Evolutionary conservation across 2,329 filamentous ascomycete species (phyloP).

Genomic region (Zymoseptoria passerinii): DNA sequence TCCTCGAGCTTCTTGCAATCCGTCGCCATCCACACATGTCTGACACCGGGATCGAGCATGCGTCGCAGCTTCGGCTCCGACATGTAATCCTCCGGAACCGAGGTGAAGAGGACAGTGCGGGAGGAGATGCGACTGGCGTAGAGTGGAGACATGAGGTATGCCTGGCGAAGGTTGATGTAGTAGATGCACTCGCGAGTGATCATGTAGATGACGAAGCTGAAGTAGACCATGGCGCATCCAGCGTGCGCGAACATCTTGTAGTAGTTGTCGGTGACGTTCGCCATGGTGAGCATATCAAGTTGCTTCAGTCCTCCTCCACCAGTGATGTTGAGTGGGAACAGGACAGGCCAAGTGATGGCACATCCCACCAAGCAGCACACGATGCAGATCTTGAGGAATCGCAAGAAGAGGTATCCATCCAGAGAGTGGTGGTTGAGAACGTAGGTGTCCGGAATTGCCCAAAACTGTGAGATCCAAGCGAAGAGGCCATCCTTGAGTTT

Average conservation of each 20-base stretch:
- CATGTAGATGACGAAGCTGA: slow-evolving; percentile 78
- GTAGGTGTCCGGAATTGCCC: slow-evolving; percentile 59
- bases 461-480: slow-evolving; percentile 42
- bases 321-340: slow-evolving; percentile 83
- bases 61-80: slow-evolving; percentile 67
- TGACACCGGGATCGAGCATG: slow-evolving; percentile 73
- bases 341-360: slow-evolving; percentile 74
- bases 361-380: slow-evolving; percentile 77
- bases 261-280: slow-evolving; percentile 55
- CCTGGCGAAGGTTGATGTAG: slow-evolving; percentile 88
- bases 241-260: slow-evolving; percentile 73
- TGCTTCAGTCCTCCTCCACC: slow-evolving; percentile 58
- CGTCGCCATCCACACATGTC: slow-evolving; percentile 74
- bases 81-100: slow-evolving; percentile 71
- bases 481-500: slow-evolving; percentile 27
- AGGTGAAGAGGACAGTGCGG: slow-evolving; percentile 80
- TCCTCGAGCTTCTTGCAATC: slow-evolving; percentile 72
- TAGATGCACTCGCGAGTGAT: slow-evolving; percentile 82
- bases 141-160: slow-evolving; percentile 76
- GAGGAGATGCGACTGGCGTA: slow-evolving; percentile 83
- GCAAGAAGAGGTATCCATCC: slow-evolving; percentile 83
- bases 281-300: slow-evolving; percentile 70
- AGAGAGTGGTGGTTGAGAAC: slow-evolving; percentile 85
- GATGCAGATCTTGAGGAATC: slow-evolving; percentile 72
- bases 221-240: slow-evolving; percentile 74